phyloP scores from a whole-genome alignment of 306 rosid species.

The Cercis canadensis region DNA sequence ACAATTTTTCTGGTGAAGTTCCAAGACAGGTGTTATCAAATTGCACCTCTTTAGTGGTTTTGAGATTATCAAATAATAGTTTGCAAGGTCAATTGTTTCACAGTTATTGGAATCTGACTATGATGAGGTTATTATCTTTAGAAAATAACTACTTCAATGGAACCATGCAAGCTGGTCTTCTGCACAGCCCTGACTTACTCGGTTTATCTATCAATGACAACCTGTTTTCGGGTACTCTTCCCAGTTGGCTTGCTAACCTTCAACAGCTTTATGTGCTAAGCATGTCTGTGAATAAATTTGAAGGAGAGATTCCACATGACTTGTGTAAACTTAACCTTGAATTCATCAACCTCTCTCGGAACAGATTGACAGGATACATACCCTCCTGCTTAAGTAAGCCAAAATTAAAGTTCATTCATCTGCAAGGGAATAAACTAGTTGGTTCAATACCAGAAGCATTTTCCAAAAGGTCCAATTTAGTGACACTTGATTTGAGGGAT shows the following conservation, averaged over 20 bases:
- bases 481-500: conserved; percentile 21
- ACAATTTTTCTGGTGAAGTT: conserved; percentile 7
- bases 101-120: conserved; percentile 2
- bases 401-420: conserved; percentile 19
- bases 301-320: conserved; percentile 13
- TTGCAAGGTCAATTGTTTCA: conserved; percentile 14
- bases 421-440: conserved; percentile 10
- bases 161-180: conserved; percentile 1
- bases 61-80: conserved; percentile 25
- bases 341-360: conserved; percentile 24
- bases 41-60: background rate
- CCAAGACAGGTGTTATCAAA: conserved; percentile 10
- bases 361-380: background rate
- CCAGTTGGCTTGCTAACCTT: conserved; percentile 6
- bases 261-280: background rate
- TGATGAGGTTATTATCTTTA: background rate
- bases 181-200: background rate
- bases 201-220: conserved; percentile 4
- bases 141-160: background rate
- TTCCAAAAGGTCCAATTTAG: conserved; percentile 19
- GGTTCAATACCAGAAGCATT: conserved; percentile 16
- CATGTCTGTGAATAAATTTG: background rate
- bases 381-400: conserved; percentile 12
- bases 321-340: conserved; percentile 2
- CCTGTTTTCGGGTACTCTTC: background rate